Conservation (phyloP, 257 asterid genomes). For the Voacanga thouarsii region DNA sequence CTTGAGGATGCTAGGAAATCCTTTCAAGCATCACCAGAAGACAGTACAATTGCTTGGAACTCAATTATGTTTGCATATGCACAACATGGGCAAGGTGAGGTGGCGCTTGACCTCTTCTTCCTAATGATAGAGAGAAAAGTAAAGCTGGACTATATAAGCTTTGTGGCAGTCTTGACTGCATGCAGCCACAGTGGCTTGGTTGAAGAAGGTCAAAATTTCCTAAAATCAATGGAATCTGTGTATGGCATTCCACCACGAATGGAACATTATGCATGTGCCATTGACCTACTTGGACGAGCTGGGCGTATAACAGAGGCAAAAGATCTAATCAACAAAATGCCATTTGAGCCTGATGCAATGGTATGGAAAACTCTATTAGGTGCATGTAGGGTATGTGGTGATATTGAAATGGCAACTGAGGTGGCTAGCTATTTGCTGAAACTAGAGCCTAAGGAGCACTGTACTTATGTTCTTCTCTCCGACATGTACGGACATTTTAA, state of each 20-base stretch:
- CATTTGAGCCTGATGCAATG: conserved; percentile 64
- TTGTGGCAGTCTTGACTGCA: conserved; percentile 81
- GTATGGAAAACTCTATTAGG: conserved; percentile 81
- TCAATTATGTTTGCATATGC: conserved; percentile 77
- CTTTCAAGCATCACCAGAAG: conserved; percentile 54
- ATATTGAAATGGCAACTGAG: conserved; percentile 59
- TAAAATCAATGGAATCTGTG: conserved; percentile 55
- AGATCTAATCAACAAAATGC: conserved; percentile 63
- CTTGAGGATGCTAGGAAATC: conserved; percentile 64
- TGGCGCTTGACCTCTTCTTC: conserved; percentile 60
- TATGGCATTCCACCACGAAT: conserved; percentile 57
- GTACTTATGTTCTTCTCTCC: conserved; percentile 71
- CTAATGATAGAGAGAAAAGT: conserved; percentile 47
- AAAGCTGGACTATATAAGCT: conserved; percentile 72
- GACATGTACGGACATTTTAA: conserved; percentile 71
- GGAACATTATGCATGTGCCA: conserved; percentile 88
- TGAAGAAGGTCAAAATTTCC: conserved; percentile 56
- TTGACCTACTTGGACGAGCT: conserved; percentile 86
- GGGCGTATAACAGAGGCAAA: conserved; percentile 63
- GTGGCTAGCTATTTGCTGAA: conserved; percentile 58
- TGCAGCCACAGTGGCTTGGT: conserved; percentile 89
- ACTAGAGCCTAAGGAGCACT: conserved; percentile 75
- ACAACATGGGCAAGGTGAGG: conserved; percentile 78
- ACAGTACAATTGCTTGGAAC: conserved; percentile 77
- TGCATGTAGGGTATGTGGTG: conserved; percentile 78